Evolutionary conservation across 257 asterid species (phyloP), one percentile per base, ranked within the genome.

Genomic region (Solanum sejunctum): DNA sequence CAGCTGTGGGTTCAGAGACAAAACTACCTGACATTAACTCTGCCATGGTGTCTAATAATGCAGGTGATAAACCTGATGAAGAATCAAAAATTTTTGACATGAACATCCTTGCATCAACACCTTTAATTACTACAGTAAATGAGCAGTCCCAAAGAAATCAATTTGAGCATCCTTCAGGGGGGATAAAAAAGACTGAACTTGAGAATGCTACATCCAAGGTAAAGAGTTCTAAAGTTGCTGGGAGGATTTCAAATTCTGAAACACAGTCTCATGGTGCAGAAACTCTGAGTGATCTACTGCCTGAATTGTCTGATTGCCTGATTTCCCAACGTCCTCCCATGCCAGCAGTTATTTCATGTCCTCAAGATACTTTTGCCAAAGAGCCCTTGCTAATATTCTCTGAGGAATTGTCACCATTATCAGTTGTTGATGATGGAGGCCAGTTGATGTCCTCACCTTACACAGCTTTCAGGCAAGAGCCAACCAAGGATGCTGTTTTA

Each of bases 201-300:
- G 88, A 79, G 82, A 84, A 85, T 85, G 70, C 81, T 75, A 81
- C 87, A 47, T 81, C 88, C 70, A 82, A 73, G 89, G 88, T 78
- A 84, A 85, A 85, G 60, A 89, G 88, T 89, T 83, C 87, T 55
- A 88, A 88, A 83, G 86, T 86, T 66, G 85, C 86, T 12, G 89
- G 86, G 72, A 86, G 78, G 64, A 70, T 87, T 85, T 84, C 84
- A 81, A 83, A 77, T 79, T 85, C 90, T 86, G 86, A 79, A 77
- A 85, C 69, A 17, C 83, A 81, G 79, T 70, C 88, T 84, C 77
- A 4, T 78, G 90, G 85, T 92, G 89, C 89, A 73, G 70, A 70
- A 82, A 61, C 84, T 72, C 81, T 82, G 52, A 70, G 73, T 75
- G 86, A 60, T 88, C 88, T 84, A 64, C 88, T 83, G 23, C 63